Evolutionary conservation across 2,329 filamentous ascomycete species (phyloP).

Genomic region (Alternaria incomplexa): DNA sequence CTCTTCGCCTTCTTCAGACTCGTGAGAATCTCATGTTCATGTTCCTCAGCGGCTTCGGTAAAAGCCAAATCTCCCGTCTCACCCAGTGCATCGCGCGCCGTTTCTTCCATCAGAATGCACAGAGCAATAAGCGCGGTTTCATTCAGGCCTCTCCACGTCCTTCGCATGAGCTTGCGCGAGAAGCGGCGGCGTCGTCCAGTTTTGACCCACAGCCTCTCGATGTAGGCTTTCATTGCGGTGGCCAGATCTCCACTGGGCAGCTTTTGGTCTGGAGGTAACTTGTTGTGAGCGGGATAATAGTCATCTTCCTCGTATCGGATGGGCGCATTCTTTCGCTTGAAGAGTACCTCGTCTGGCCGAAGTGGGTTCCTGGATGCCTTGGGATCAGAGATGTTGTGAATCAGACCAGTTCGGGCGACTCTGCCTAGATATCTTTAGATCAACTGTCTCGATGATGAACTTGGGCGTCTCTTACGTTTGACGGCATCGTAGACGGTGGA

Average conservation of each 20-base stretch:
- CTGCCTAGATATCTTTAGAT: slow-evolving; percentile 10
- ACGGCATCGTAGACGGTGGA: slow-evolving; percentile 75
- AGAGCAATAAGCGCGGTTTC: slow-evolving; percentile 79
- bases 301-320: slow-evolving; percentile 73
- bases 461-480: slow-evolving; percentile 58
- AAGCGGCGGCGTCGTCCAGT: slow-evolving; percentile 19
- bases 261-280: slow-evolving; percentile 57
- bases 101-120: slow-evolving; percentile 77
- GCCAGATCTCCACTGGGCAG: slow-evolving; percentile 74
- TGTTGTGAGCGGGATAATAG: slow-evolving; percentile 70
- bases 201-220: slow-evolving; percentile 67
- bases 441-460: not conserved
- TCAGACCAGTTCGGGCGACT: slow-evolving; percentile 30
- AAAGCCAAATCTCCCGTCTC: slow-evolving; percentile 73
- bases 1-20: not conserved
- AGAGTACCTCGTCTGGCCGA: slow-evolving; percentile 74
- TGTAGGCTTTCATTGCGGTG: slow-evolving; percentile 71
- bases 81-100: slow-evolving; percentile 66
- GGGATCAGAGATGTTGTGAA: slow-evolving; percentile 54
- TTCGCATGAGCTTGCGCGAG: slow-evolving; percentile 13
- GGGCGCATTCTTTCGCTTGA: slow-evolving; percentile 68
- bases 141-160: slow-evolving; percentile 69
- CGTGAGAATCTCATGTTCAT: slow-evolving; percentile 10
- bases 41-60: slow-evolving; percentile 59
- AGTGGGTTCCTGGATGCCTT: slow-evolving; percentile 51